phyloP scores from a whole-genome alignment of 2,329 filamentous ascomycete genomes.

The Colletotrichum sp. region DNA sequence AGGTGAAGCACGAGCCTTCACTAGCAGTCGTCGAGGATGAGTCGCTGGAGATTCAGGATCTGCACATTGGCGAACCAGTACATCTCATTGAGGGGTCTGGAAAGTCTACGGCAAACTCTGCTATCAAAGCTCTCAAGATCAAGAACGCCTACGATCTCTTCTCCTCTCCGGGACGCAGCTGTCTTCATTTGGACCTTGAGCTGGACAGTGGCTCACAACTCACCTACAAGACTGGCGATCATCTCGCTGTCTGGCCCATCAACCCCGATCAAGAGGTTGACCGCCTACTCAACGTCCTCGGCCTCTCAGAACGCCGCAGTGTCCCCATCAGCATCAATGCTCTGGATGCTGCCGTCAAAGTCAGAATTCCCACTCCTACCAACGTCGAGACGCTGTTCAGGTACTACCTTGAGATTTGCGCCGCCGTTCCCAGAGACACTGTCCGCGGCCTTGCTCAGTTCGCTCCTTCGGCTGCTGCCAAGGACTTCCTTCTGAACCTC shows the following conservation, averaged over 20 bases:
- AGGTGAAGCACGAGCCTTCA: slow-evolving; percentile 24
- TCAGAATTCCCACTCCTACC: slow-evolving; percentile 40
- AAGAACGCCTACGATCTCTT: slow-evolving; percentile 28
- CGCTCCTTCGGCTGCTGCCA: background rate
- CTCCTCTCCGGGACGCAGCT: slow-evolving; percentile 28
- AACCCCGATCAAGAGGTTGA: slow-evolving; percentile 39
- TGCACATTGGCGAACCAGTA: slow-evolving; percentile 27
- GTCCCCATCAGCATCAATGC: slow-evolving; percentile 27
- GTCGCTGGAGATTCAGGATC: slow-evolving; percentile 19
- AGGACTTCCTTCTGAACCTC: background rate
- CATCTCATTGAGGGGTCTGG: slow-evolving; percentile 4
- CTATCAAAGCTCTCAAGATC: slow-evolving; percentile 24
- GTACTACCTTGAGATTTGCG: slow-evolving; percentile 49
- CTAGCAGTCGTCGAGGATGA: slow-evolving; percentile 24
- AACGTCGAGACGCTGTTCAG: slow-evolving; percentile 42
- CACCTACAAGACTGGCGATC: slow-evolving; percentile 43
- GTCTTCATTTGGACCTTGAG: slow-evolving; percentile 35
- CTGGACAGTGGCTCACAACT: slow-evolving; percentile 33
- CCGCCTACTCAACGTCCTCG: slow-evolving; percentile 32
- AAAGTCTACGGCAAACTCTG: slow-evolving; percentile 15
- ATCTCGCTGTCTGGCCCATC: slow-evolving; percentile 43
- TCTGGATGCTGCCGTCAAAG: slow-evolving; percentile 24
- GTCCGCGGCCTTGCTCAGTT: background rate
- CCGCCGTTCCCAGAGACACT: slow-evolving; percentile 31
- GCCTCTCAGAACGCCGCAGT: slow-evolving; percentile 25